phyloP scores from a whole-genome alignment of 768 basidiomycete genomes.

The Kwoniella europaea region DNA sequence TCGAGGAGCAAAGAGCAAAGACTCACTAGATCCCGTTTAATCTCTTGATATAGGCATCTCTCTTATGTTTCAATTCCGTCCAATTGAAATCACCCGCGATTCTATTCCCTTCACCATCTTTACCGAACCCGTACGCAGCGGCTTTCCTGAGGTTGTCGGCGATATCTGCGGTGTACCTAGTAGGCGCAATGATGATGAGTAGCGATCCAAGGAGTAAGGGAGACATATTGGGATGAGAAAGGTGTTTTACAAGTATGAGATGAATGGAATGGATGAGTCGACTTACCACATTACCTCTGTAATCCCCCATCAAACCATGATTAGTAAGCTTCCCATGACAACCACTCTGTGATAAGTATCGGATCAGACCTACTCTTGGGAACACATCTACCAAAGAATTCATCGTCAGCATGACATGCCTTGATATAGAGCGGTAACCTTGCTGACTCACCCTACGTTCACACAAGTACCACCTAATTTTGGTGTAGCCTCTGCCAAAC shows the following conservation, averaged over 20 bases:
- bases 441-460: slow-evolving; percentile 71
- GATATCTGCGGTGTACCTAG: slow-evolving; percentile 60
- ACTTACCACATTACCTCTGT: slow-evolving; percentile 96
- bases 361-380: slow-evolving; percentile 74
- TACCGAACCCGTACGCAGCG: slow-evolving; percentile 64
- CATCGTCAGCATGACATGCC: background rate
- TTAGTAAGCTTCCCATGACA: background rate
- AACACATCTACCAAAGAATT: slow-evolving; percentile 75
- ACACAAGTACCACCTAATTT: slow-evolving; percentile 93
- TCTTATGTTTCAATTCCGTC: slow-evolving; percentile 86
- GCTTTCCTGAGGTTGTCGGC: slow-evolving; percentile 83
- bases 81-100: slow-evolving; percentile 71
- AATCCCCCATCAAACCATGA: slow-evolving; percentile 6
- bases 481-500: slow-evolving; percentile 77
- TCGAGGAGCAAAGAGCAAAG: background rate
- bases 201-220: background rate
- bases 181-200: background rate
- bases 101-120: slow-evolving; percentile 62
- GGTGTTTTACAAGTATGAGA: background rate
- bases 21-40: slow-evolving; percentile 82
- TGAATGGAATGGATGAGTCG: slow-evolving; percentile 60
- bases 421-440: background rate
- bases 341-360: background rate
- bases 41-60: slow-evolving; percentile 89
- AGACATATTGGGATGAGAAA: background rate